Percentiles rank a stretch among this genome's conserved stretches.
Conservation (phyloP, 129 eudicot genomes). For the Kitagawia praeruptora region DNA sequence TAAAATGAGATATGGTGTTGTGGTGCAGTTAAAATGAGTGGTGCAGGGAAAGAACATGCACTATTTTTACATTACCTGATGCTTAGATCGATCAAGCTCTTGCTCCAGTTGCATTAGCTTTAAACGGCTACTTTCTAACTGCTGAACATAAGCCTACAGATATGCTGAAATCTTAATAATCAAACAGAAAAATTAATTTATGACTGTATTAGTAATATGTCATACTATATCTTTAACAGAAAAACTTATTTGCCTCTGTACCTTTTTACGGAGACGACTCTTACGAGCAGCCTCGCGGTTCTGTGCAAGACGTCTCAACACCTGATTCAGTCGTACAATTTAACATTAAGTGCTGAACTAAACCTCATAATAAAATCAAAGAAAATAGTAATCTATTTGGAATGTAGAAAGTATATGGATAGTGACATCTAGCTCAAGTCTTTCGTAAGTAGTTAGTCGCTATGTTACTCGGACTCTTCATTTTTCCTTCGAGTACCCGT, state of each 20-base stretch:
- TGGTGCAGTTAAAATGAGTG: too few relatives aligned
- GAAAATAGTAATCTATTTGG: neutral
- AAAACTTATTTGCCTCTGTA: slow-evolving; percentile 13
- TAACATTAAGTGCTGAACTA: neutral
- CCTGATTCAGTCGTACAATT: neutral
- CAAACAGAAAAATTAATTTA: neutral
- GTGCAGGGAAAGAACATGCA: neutral
- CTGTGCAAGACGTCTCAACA: slow-evolving; percentile 90
- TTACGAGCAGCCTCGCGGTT: slow-evolving; percentile 99
- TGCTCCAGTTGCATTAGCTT: slow-evolving; percentile 76
- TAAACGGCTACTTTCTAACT: slow-evolving; percentile 73
- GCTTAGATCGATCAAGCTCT: slow-evolving; percentile 76
- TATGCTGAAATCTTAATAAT: slow-evolving; percentile 15
- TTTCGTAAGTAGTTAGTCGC: neutral
- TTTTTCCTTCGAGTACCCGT: too few relatives aligned
- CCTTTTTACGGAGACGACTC: slow-evolving; percentile 97
- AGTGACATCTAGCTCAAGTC: neutral
- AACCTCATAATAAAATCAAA: neutral
- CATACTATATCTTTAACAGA: neutral
- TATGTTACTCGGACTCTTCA: too few relatives aligned
- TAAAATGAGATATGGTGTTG: neutral
- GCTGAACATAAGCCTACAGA: slow-evolving; percentile 92
- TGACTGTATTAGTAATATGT: slow-evolving; percentile 1
- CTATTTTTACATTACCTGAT: slow-evolving; percentile 46
- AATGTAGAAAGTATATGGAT: neutral